phyloP scores from a whole-genome alignment of 306 rosid genomes.

The Lablab purpureus region DNA sequence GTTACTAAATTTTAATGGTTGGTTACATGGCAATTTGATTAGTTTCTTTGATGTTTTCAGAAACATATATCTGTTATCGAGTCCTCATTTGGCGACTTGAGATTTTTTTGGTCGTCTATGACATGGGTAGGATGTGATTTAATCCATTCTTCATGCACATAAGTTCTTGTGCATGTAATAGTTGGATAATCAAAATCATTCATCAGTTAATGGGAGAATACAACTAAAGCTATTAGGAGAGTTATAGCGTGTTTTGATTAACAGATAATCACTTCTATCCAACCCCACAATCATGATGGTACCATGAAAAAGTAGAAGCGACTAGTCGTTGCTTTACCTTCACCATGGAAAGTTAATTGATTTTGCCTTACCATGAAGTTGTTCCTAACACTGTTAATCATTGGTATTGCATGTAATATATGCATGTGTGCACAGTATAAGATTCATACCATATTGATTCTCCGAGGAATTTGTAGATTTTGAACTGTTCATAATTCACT shows the following conservation, averaged over 20 bases:
- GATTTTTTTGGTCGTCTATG: not conserved
- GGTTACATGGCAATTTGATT: constrained; percentile 11
- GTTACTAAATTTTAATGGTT: constrained; percentile 4
- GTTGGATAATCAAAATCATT: constrained; percentile 1
- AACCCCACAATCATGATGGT: no score
- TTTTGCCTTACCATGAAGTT: no score
- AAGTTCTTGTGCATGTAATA: not conserved
- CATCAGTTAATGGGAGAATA: not conserved
- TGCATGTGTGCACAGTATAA: not conserved
- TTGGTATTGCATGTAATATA: not conserved
- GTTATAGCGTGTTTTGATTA: no score
- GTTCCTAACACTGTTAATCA: not conserved
- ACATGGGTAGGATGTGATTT: not conserved
- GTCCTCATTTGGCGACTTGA: not conserved
- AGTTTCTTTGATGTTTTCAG: not conserved
- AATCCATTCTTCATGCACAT: not conserved
- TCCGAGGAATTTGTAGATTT: constrained; percentile 21
- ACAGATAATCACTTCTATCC: no score
- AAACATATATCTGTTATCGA: not conserved
- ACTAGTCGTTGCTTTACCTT: no score
- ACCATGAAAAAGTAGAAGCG: no score
- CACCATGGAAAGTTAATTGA: no score
- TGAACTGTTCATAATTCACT: not conserved
- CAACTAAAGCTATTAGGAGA: not conserved
- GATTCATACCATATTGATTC: not conserved